phyloP scores from a whole-genome alignment of 495 filamentous ascomycete species.

The Neurospora tetraspora region DNA sequence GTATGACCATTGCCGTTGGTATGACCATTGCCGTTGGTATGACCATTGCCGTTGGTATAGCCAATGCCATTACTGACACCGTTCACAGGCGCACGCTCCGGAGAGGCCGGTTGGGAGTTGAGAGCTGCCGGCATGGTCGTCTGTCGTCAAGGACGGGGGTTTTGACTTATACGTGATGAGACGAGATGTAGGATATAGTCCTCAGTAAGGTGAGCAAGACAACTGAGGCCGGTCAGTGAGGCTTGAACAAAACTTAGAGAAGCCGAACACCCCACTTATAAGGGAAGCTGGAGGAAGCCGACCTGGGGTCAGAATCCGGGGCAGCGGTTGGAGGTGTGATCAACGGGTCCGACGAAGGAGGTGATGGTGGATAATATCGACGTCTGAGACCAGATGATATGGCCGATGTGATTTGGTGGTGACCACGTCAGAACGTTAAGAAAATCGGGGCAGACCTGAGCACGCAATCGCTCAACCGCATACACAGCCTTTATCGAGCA shows the following conservation, averaged over 20 bases:
- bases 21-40: slow-evolving; percentile 1
- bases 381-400: background rate
- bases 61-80: background rate
- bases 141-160: background rate
- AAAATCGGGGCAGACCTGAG: background rate
- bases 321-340: background rate
- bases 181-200: background rate
- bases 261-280: background rate
- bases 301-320: background rate
- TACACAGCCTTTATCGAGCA: background rate
- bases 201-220: background rate
- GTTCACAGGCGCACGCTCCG: slow-evolving; percentile 7
- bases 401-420: background rate
- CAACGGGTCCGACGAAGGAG: background rate
- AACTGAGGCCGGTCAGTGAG: background rate
- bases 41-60: slow-evolving; percentile 5
- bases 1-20: background rate
- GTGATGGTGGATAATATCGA: background rate
- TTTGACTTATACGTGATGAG: background rate
- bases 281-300: background rate
- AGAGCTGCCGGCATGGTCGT: slow-evolving; percentile 44
- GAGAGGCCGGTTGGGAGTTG: slow-evolving; percentile 38
- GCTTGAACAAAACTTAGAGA: background rate
- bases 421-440: background rate
- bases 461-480: background rate